These are phyloP conservation scores for Sesbania bispinosa DNA, from an alignment of 306 rosid species.

Conservation along the genomic window DNA sequence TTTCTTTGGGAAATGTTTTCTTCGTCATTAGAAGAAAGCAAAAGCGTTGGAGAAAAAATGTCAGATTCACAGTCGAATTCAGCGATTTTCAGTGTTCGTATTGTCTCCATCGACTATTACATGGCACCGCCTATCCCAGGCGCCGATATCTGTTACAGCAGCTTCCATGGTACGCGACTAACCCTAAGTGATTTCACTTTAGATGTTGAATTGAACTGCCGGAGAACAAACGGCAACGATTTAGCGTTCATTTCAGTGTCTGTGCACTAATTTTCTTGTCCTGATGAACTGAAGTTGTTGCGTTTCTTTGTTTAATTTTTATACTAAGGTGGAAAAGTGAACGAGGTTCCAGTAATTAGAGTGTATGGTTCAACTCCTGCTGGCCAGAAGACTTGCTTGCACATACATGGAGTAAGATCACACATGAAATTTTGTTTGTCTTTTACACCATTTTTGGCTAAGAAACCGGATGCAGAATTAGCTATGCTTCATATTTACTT, in stretches of 20 bases:
- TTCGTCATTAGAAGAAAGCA: background rate
- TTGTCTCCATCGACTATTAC: constrained; percentile 78
- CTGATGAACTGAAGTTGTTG: background rate
- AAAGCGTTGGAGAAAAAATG: background rate
- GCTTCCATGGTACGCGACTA: constrained; percentile 68
- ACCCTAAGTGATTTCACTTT: background rate
- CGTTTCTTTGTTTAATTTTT: constrained; percentile 1
- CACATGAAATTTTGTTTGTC: background rate
- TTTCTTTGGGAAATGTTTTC: background rate
- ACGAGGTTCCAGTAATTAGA: constrained; percentile 80
- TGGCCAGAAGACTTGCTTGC: constrained; percentile 96
- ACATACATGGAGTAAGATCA: constrained; percentile 70
- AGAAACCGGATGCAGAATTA: background rate
- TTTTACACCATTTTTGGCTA: background rate
- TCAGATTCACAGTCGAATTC: constrained; percentile 36
- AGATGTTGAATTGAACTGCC: background rate
- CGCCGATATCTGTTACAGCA: constrained; percentile 67
- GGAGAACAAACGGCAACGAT: background rate
- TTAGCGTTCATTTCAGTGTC: constrained; percentile 8
- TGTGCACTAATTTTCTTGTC: background rate
- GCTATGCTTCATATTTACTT: background rate
- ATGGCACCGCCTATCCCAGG: constrained; percentile 69
- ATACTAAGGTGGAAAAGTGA: constrained; percentile 65
- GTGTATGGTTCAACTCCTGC: constrained; percentile 88
- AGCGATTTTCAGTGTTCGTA: constrained; percentile 63